phyloP scores from a whole-genome alignment of 1,284 basidiomycete species.

The Melampsora americana region DNA sequence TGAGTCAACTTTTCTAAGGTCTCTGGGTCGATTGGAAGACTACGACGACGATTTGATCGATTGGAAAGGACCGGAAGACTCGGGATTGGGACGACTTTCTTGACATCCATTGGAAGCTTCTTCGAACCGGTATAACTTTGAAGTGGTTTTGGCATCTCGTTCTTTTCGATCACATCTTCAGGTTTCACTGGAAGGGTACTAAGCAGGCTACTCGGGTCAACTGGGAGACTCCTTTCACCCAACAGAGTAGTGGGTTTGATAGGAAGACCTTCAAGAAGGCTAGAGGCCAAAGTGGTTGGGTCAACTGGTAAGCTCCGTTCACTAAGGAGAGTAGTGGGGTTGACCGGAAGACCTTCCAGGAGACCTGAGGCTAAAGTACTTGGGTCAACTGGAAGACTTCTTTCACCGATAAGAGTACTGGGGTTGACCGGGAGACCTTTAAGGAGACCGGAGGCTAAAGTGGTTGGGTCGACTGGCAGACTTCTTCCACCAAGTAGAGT shows the following conservation, averaged over 20 bases:
- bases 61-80: background rate
- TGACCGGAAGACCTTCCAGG: background rate
- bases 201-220: background rate
- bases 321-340: background rate
- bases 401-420: background rate
- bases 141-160: conserved; percentile 4
- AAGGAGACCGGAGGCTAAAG: background rate
- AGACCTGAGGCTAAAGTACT: background rate
- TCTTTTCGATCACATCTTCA: background rate
- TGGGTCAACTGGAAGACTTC: background rate
- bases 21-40: conserved; percentile 1
- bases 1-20: background rate
- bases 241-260: background rate
- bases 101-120: background rate
- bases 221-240: background rate
- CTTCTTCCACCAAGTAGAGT: background rate
- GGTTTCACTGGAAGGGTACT: background rate
- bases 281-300: background rate
- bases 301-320: background rate
- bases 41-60: background rate
- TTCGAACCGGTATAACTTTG: background rate
- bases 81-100: background rate
- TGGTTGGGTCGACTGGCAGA: background rate
- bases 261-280: background rate
- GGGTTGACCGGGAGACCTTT: background rate